Evolutionary conservation across 257 asterid genomes (phyloP).

Genomic region (Salvia miltiorrhiza): DNA sequence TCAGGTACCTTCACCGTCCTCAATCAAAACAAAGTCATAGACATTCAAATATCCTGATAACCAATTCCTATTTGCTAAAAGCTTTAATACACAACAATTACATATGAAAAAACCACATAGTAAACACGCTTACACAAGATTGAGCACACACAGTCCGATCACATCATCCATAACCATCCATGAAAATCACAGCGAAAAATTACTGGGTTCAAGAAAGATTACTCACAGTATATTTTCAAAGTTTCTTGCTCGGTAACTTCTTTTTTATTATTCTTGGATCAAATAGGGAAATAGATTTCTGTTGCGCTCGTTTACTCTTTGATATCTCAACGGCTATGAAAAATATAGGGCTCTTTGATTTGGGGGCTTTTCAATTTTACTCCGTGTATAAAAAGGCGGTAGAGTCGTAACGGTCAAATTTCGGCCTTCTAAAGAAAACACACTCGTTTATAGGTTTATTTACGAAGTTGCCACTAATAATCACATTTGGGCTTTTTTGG

Average conservation of each 20-base stretch:
- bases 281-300: neutral
- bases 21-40: neutral
- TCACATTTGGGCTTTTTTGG: neutral
- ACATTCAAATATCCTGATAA: neutral
- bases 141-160: neutral
- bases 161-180: neutral
- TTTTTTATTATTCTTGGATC: neutral
- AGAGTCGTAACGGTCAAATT: slow-evolving; percentile 45
- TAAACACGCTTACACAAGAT: neutral
- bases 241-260: slow-evolving; percentile 4
- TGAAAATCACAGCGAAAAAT: slow-evolving; percentile 9
- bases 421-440: neutral
- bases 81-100: neutral
- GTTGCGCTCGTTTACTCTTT: neutral
- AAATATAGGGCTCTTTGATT: slow-evolving; percentile 8
- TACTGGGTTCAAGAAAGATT: neutral
- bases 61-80: neutral
- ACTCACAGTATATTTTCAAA: slow-evolving; percentile 14
- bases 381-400: slow-evolving; percentile 24
- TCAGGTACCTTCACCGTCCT: neutral
- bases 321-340: slow-evolving; percentile 26
- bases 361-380: neutral
- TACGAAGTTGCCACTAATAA: slow-evolving; percentile 23
- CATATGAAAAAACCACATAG: neutral
- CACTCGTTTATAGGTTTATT: slow-evolving; percentile 12